Evolutionary conservation across 331 rosid genomes (phyloP), one percentile per base, ranked within the genome.

Genomic region (Rhamnella rubrinervis): DNA sequence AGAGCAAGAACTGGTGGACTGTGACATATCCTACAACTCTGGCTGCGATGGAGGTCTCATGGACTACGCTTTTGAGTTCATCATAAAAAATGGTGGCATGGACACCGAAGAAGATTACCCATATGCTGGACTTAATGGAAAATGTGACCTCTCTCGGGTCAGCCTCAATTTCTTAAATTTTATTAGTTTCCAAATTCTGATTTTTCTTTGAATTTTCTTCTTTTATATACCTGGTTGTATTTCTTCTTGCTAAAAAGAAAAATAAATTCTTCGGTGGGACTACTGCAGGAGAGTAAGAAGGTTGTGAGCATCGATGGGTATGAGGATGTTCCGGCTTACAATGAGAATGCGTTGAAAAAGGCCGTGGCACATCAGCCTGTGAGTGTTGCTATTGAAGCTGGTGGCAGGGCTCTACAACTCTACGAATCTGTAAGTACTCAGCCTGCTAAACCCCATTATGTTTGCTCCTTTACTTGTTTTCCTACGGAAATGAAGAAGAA

Each of bases 351-450:
- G 5, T 67, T 93, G 66, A 85, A 78, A 77, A 93, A 93, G 79
- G 98, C 98, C 6, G 93, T 89, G 26, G 88, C 98, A 46, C 91
- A 89, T 77, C 98, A 93, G 61, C 98, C 98, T 14, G 83, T 93
- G 1, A 93, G 97, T 51, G 96, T 91, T 44, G 98, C 95, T 17
- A 89, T 93, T 84, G 98, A 93, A 76, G 98, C 95, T 31, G 68
- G 88, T 66, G 91, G 98, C 66, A 73, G 70, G 67, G 92, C 85
- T 39, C 55, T 87, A 9, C 98, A 93, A 72, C 88, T 85, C 38
- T 93, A 93, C 63, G 74, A 85, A 2, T 89, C 97, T 58, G 98
- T 92, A 68, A 75, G 87, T 44, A 12, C 38, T 18, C 13, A 15
- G 40, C 15, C 37, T 23, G 20, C 18, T 21, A 37, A 16, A 11